Conservation (phyloP, 23 red algal species). For the Gracilaria vermiculophylla region DNA sequence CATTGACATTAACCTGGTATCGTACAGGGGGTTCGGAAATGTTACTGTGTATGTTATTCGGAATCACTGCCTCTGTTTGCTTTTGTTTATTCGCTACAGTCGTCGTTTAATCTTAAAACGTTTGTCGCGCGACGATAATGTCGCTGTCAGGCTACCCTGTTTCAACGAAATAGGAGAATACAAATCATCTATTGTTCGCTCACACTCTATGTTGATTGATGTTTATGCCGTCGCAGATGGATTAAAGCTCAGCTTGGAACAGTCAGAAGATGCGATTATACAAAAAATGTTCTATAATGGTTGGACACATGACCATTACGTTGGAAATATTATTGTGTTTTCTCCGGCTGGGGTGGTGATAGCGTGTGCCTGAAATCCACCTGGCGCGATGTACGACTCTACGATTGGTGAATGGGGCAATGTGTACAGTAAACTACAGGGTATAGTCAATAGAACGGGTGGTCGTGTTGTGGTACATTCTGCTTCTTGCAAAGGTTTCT, state of each 20-base stretch:
- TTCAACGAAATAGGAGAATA: too few species aligned
- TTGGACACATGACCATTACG: slow-evolving; percentile 1
- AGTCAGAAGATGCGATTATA: background rate
- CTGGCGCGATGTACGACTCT: slow-evolving; percentile 34
- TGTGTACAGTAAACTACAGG: background rate
- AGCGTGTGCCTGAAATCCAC: background rate
- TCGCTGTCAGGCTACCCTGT: too few species aligned
- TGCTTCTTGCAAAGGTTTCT: background rate
- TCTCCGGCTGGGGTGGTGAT: background rate
- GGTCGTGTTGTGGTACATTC: background rate
- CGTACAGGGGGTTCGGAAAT: too few species aligned
- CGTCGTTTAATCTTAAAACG: too few species aligned
- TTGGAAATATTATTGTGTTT: slow-evolving; percentile 4
- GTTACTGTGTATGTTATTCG: too few species aligned
- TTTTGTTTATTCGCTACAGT: too few species aligned
- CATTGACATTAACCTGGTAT: too few species aligned
- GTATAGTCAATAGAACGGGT: background rate
- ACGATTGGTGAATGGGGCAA: background rate
- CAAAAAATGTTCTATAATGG: slow-evolving; percentile 2
- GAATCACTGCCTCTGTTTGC: too few species aligned
- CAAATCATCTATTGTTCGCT: background rate
- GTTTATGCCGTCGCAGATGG: background rate
- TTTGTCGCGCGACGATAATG: too few species aligned
- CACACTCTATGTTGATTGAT: background rate
- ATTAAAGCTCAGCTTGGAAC: background rate